Conservation (phyloP, 441 rosid genomes). For the Gossypium gossypioides region DNA sequence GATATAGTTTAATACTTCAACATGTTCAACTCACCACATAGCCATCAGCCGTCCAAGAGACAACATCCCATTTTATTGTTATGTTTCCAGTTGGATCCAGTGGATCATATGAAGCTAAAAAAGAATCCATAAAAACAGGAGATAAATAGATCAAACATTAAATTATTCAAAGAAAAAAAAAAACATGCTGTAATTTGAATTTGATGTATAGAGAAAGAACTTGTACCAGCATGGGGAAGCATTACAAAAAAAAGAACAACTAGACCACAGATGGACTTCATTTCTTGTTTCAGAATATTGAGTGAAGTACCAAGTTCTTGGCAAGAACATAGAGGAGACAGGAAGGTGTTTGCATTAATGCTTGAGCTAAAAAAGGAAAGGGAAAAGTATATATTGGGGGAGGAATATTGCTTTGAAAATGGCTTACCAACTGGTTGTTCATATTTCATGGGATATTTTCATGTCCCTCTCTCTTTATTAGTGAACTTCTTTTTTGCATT, state of each 20-base stretch:
- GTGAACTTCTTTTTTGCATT: conserved; percentile 22
- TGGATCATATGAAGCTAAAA: conserved; percentile 54
- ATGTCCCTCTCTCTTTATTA: neutral
- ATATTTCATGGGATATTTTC: conserved; percentile 15
- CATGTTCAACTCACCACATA: conserved; percentile 39
- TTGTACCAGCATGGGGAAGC: conserved; percentile 36
- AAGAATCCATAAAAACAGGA: conserved; percentile 9
- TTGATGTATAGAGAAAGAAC: neutral
- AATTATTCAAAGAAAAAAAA: neutral
- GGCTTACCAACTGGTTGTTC: conserved; percentile 44
- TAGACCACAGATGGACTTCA: conserved; percentile 20
- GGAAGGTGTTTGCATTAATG: neutral
- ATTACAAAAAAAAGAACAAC: conserved; percentile 21
- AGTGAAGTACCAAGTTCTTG: neutral
- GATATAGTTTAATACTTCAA: neutral
- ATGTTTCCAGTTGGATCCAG: conserved; percentile 61
- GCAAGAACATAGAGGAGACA: conserved; percentile 11
- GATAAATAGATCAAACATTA: neutral
- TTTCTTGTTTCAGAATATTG: conserved; percentile 9
- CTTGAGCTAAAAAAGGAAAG: neutral
- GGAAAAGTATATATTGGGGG: conserved; percentile 6
- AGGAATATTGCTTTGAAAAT: conserved; percentile 17
- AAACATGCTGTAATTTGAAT: neutral
- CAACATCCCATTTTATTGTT: conserved; percentile 63
- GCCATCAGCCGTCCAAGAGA: conserved; percentile 72